These are phyloP conservation scores for Fragaria nilgerrensis DNA, from an alignment of 306 rosid species.

Conservation along the genomic window DNA sequence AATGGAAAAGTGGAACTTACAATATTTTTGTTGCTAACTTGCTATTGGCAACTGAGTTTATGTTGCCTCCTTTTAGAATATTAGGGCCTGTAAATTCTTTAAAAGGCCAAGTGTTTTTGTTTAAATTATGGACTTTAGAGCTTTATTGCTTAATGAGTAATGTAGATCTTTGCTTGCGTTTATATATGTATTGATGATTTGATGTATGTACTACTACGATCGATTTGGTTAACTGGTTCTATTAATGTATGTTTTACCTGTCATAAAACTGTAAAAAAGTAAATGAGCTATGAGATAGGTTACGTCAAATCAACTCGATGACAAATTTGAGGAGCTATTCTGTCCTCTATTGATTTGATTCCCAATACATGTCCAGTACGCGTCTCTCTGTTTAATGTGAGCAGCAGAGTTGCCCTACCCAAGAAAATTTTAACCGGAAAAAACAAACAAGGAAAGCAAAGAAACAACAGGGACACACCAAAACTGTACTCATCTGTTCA, in stretches of 20 bases:
- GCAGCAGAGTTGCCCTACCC: slow-evolving; percentile 11
- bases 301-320: neutral
- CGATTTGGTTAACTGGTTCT: neutral
- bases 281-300: neutral
- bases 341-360: neutral
- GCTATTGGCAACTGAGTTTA: too few relatives aligned
- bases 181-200: too few relatives aligned
- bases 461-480: neutral
- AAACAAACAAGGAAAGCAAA: neutral
- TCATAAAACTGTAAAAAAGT: neutral
- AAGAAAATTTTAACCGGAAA: neutral
- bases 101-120: too few relatives aligned
- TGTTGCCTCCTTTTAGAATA: too few relatives aligned
- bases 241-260: neutral
- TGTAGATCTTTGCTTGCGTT: too few relatives aligned
- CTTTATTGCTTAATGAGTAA: too few relatives aligned
- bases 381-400: neutral
- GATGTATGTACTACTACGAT: neutral
- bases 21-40: too few relatives aligned
- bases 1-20: too few relatives aligned
- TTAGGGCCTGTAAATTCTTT: too few relatives aligned
- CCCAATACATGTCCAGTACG: neutral
- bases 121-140: too few relatives aligned
- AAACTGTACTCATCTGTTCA: neutral
- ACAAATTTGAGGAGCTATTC: neutral